Evolutionary conservation across 2,329 filamentous ascomycete species (phyloP).

Genomic region (Lizonia empirigonia): DNA sequence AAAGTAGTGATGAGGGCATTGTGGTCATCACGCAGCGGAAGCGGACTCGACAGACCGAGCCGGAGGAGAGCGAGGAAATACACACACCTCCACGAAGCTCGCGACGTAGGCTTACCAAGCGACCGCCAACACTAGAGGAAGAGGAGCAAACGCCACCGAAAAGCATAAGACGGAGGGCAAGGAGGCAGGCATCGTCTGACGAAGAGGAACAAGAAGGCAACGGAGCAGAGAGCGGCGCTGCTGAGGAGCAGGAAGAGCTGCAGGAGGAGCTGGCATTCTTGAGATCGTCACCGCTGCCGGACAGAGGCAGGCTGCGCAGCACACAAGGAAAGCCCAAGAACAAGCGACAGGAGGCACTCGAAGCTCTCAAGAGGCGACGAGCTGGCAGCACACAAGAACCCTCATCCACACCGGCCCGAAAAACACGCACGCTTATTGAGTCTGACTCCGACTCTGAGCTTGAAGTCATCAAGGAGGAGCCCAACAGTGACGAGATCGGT

Average conservation of each 20-base stretch:
- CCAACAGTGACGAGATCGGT: conserved; percentile 25
- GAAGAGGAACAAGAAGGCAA: conserved; percentile 17
- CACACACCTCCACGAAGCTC: conserved; percentile 12
- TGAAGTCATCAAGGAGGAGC: conserved; percentile 43
- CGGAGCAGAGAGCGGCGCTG: conserved; percentile 18
- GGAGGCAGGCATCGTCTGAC: conserved; percentile 24
- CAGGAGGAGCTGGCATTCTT: conserved; percentile 55
- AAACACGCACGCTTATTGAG: conserved; percentile 28
- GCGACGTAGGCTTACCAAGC: conserved; percentile 9
- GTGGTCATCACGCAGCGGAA: conserved; percentile 21
- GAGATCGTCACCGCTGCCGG: conserved; percentile 39
- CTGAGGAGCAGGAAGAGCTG: conserved; percentile 47
- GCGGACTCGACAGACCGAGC: conserved; percentile 14
- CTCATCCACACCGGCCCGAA: conserved; percentile 33
- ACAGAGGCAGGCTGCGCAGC: conserved; percentile 34
- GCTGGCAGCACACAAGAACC: conserved; percentile 38
- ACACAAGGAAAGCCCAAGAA: conserved; percentile 37
- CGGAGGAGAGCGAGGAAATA: conserved; percentile 14
- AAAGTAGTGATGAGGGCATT: conserved; percentile 13
- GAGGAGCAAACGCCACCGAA: conserved; percentile 3
- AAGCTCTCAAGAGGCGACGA: conserved; percentile 51
- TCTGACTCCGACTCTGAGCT: conserved; percentile 35
- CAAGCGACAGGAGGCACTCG: conserved; percentile 51
- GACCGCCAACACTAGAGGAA: conserved; percentile 8
- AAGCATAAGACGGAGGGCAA: conserved; percentile 27